Evolutionary conservation across 495 filamentous ascomycete genomes (phyloP).

Genomic region (Penicillium antarcticum): DNA sequence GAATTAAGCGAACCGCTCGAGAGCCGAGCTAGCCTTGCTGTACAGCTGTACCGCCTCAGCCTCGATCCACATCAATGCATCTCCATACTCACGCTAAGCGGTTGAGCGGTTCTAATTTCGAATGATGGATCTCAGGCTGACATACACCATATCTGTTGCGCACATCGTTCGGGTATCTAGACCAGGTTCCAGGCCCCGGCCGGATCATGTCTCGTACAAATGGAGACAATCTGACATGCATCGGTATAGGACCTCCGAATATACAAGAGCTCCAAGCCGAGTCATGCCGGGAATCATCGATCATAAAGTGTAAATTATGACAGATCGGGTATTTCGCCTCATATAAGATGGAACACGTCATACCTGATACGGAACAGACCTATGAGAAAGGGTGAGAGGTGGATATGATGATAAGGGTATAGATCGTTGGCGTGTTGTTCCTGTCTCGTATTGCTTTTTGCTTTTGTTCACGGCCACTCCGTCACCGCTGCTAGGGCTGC

Average conservation of each 20-base stretch:
- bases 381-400: slow-evolving; percentile 5
- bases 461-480: slow-evolving; percentile 1
- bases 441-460: background rate
- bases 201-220: slow-evolving; percentile 6
- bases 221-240: slow-evolving; percentile 8
- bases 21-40: slow-evolving; percentile 2
- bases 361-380: slow-evolving; percentile 3
- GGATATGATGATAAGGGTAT: slow-evolving; percentile 1
- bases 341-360: slow-evolving; percentile 12
- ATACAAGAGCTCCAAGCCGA: background rate
- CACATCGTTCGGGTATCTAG: slow-evolving; percentile 8
- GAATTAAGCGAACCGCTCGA: slow-evolving; percentile 7
- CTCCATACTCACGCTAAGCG: slow-evolving; percentile 1
- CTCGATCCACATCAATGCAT: slow-evolving; percentile 5
- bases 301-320: slow-evolving; percentile 9
- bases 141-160: background rate
- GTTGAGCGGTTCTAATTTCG: slow-evolving; percentile 2
- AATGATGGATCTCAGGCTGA: background rate
- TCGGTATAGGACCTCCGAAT: slow-evolving; percentile 4
- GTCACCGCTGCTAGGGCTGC: background rate
- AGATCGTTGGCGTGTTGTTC: background rate
- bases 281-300: slow-evolving; percentile 2
- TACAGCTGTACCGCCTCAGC: no score
- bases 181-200: slow-evolving; percentile 1
- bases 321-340: background rate